Evolutionary conservation across 139 green algal genomes (phyloP).

Genomic region (Astrephomene gubernaculifera): DNA sequence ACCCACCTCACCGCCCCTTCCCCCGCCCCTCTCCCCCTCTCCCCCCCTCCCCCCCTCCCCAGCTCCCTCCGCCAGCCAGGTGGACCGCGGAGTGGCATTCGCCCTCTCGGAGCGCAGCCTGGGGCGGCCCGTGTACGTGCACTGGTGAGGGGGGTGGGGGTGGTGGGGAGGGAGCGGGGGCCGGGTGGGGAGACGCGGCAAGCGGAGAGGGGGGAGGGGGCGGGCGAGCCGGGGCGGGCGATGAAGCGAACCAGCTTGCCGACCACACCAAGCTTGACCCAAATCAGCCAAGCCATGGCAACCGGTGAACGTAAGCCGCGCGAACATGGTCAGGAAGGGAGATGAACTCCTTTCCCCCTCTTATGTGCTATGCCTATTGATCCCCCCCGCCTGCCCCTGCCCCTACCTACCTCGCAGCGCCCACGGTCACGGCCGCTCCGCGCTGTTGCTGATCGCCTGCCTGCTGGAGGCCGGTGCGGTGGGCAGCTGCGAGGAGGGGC

Average conservation of each 20-base stretch:
- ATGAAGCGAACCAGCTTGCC: no score
- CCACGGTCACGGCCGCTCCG: conserved; percentile 70
- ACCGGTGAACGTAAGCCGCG: no score
- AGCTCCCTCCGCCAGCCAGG: conserved; percentile 52
- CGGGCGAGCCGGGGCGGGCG: no score
- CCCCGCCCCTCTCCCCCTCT: not conserved
- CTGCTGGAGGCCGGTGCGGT: conserved; percentile 35
- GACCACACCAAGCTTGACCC: no score
- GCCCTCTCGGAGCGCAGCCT: conserved; percentile 45
- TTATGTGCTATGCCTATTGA: no score
- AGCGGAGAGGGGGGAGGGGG: no score
- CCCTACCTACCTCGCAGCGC: conserved; percentile 31
- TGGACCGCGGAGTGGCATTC: conserved; percentile 72
- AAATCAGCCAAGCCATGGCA: no score
- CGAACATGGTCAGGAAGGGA: no score
- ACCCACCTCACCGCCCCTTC: not conserved
- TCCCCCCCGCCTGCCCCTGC: not conserved
- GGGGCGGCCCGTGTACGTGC: conserved; percentile 64
- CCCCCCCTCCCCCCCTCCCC: not conserved
- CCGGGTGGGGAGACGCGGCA: no score
- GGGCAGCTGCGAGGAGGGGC: conserved; percentile 19
- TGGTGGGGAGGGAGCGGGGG: no score
- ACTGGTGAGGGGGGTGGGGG: conserved; percentile 54
- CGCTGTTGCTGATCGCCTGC: conserved; percentile 62
- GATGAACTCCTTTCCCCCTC: no score